These are phyloP conservation scores for Schizophyllum commune DNA, from an alignment of 1,284 basidiomycete species.

Conservation along the genomic window DNA sequence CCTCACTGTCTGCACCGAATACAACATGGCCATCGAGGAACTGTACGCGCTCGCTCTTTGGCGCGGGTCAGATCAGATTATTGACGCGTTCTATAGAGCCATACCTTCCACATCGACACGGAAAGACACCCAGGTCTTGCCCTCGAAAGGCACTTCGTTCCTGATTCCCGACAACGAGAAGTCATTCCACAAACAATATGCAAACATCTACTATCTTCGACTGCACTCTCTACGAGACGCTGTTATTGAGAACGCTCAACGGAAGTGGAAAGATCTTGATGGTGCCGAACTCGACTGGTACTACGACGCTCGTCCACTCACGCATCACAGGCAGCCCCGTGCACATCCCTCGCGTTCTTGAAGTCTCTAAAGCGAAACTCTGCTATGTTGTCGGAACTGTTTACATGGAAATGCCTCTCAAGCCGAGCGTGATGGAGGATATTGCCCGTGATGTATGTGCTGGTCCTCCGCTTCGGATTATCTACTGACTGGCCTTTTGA, in stretches of 20 bases:
- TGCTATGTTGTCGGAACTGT: slow-evolving; percentile 94
- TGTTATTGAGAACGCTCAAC: slow-evolving; percentile 58
- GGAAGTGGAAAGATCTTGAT: slow-evolving; percentile 58
- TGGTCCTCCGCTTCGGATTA: background rate
- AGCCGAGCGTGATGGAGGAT: slow-evolving; percentile 95
- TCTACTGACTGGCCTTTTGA: background rate
- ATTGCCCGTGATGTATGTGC: slow-evolving; percentile 81
- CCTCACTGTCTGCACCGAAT: background rate
- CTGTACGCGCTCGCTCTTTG: slow-evolving; percentile 11
- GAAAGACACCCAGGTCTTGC: slow-evolving; percentile 21
- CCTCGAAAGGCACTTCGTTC: slow-evolving; percentile 37
- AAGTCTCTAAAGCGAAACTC: slow-evolving; percentile 77
- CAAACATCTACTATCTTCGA: slow-evolving; percentile 87
- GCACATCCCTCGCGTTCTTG: slow-evolving; percentile 80
- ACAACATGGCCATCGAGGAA: slow-evolving; percentile 1
- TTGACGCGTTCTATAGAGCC: slow-evolving; percentile 1
- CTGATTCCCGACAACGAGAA: slow-evolving; percentile 44
- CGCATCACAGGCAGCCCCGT: slow-evolving; percentile 53
- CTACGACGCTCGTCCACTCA: slow-evolving; percentile 1
- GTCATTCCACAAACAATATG: slow-evolving; percentile 83
- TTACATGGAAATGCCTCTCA: slow-evolving; percentile 97
- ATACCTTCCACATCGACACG: slow-evolving; percentile 2
- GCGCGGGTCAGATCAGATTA: background rate
- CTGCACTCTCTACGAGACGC: slow-evolving; percentile 55
- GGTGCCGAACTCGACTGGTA: slow-evolving; percentile 33